Base-by-base conservation (phyloP, 192 early-diverging fungal species). In the Backusella morwellensis region DNA sequence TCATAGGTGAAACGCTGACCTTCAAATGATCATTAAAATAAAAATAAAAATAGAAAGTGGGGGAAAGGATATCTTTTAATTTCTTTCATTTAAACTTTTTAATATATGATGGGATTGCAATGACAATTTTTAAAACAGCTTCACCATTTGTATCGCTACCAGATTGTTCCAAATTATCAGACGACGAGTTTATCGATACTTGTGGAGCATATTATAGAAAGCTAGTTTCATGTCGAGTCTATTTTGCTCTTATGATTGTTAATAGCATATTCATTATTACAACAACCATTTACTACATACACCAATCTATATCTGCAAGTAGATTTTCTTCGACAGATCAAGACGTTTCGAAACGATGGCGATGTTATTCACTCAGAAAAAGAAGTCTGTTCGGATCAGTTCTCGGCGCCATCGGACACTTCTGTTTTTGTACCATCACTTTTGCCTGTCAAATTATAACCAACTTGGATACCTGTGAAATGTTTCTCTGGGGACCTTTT, bases 351-450 rank as follows among this genome's bases (percentile, higher is more conserved):
- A 21, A 42, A 50, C 23, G 56, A 42, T 69, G 36, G 19, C 42
- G 52, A 63, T 32, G n/a, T 17, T 21, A 74, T 23, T 66, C 77
- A 44, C 15, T 79, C 23, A 50, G 50, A 34, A 79, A 75, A n/a
- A 56, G 78, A 34, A 70, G 68, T 34, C 0, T 79, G 5, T 69
- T 75, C 14, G 63, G 38, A 6, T 38, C 73, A 6, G 52, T 73
- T 1, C 50, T 79, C 14, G 68, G 78, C 0, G 66, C 73, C 6
- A 69, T 75, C 2, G 78, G 78, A 3, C 44, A 79, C 26, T 52
- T 79, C 11, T 23, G 74, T 11, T 56, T 75, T 35, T 40, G 32
- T 21, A 54, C 47, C 14, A 23, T 41, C 11, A 38, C 40, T 26
- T 42, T 74, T 6, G 2, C 56, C 11, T 75, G 47, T 32, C 66